Percentiles rank a stretch among this genome's conserved stretches.
Evolutionary conservation across 257 asterid genomes (phyloP).

Genomic region (Rubia yunnanensis): DNA sequence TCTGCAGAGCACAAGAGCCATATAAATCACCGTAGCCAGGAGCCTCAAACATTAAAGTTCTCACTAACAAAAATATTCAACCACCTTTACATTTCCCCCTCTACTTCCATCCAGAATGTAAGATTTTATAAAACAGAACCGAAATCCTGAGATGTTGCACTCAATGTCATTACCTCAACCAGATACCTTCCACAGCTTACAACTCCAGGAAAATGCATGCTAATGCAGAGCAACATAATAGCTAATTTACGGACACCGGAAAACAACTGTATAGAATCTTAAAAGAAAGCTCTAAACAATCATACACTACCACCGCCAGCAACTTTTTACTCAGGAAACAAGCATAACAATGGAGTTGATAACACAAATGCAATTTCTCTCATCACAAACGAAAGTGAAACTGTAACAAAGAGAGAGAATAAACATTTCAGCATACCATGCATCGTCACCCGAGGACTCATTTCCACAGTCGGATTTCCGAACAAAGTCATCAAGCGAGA

Average conservation of each 20-base stretch:
- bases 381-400: not conserved
- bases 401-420: too few species aligned
- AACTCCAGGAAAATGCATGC: not conserved
- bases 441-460: conserved; percentile 46
- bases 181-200: not conserved
- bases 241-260: not conserved
- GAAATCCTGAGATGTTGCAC: not conserved
- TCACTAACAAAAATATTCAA: not conserved
- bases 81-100: not conserved
- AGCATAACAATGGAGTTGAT: not conserved
- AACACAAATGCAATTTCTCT: not conserved
- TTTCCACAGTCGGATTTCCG: conserved; percentile 39
- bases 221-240: not conserved
- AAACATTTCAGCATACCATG: conserved; percentile 36
- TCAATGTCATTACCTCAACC: not conserved
- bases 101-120: not conserved
- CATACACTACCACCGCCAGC: not conserved
- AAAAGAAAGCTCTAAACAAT: not conserved
- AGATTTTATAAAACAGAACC: not conserved
- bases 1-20: not conserved
- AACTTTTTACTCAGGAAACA: not conserved
- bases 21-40: not conserved
- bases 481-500: conserved; percentile 51
- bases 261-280: not conserved
- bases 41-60: not conserved